phyloP scores from a whole-genome alignment of 805 yeast species.

The Zygotorulaspora danielsina region DNA sequence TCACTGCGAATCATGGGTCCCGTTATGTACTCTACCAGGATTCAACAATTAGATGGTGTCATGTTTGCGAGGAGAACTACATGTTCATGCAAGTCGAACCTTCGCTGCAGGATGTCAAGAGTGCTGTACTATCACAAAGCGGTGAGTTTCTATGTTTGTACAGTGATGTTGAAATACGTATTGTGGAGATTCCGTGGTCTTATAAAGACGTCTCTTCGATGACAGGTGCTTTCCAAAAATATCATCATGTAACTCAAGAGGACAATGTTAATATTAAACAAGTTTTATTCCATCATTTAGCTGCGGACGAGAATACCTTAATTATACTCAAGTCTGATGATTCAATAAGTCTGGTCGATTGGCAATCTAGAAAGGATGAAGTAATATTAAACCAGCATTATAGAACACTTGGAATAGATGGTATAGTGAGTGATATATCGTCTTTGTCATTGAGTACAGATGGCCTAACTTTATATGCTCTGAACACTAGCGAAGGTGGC shows the following conservation, averaged over 20 bases:
- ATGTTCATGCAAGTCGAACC: conserved; percentile 15
- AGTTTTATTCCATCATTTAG: conserved; percentile 44
- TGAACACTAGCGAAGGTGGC: conserved; percentile 45
- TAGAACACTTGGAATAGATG: conserved; percentile 23
- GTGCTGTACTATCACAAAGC: conserved; percentile 15
- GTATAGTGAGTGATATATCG: conserved; percentile 20
- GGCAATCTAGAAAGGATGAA: conserved; percentile 9
- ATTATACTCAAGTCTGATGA: conserved; percentile 27
- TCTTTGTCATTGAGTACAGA: conserved; percentile 37
- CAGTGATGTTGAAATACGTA: conserved; percentile 15
- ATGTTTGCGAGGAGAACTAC: conserved; percentile 10
- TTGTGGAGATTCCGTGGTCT: conserved; percentile 31
- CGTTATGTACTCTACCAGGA: conserved; percentile 21
- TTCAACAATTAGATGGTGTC: conserved; percentile 22
- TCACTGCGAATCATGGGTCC: conserved; percentile 17
- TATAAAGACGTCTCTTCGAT: conserved; percentile 10
- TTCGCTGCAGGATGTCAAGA: conserved; percentile 7
- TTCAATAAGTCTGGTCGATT: conserved; percentile 25
- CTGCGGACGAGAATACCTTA: conserved; percentile 20
- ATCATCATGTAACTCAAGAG: neutral
- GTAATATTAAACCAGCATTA: conserved; percentile 9
- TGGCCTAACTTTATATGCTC: conserved; percentile 48
- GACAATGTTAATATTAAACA: conserved; percentile 33
- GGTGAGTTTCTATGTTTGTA: conserved; percentile 25
- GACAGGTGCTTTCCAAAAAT: conserved; percentile 12